Base-by-base conservation (phyloP, 768 basidiomycete species). In the Holtermanniella nyarrowii region DNA sequence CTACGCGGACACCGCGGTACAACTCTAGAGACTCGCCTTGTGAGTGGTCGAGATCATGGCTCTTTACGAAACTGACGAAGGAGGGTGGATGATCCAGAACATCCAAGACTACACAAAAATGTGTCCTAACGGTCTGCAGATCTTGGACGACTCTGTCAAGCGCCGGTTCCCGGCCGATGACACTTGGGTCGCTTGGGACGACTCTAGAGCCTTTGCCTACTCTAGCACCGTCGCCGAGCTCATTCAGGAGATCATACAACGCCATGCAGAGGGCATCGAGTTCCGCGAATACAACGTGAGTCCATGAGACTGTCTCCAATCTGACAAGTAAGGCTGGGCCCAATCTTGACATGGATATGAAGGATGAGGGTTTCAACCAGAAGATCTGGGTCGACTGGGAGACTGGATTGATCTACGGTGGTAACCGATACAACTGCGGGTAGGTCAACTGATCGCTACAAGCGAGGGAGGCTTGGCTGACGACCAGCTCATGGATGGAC, bases 21-120 rank as follows among this genome's bases (percentile, higher is more conserved):
- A 97, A 97, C 71, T 97, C 88, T 3, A 83, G 95, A 48, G 95
- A 99, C 68, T 89, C 88, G 5, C 93, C 95, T 3, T 97, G 91
- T 62, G 27, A 55, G 59, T 52, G 7, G 4, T 37, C 16, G 20
- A 25, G 13, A 27, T 53, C n/a, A 47, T 51, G 40, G 13, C 10
- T 40, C 23, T 5, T 49, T 43, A n/a, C 18, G 45, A 31, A n/a
- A 24, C 16, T 53, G 45, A 37, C 23, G 2, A 3, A 16, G 21
- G 39, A 62, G 62, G 67, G 93, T 97, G 90, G 88, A 93, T 97
- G 86, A 70, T 96, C 53, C 93, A 99, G 69, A 95, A 86, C 65
- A 95, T 99, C 49, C 95, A 97, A 64, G 90, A 97, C 69, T 97
- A 96, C 68, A 83, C 80, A 20, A 74, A 73, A 43, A 82, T 77